Evolutionary conservation across 2,329 filamentous ascomycete genomes (phyloP).

Genomic region (Coniochaeta prunicola): DNA sequence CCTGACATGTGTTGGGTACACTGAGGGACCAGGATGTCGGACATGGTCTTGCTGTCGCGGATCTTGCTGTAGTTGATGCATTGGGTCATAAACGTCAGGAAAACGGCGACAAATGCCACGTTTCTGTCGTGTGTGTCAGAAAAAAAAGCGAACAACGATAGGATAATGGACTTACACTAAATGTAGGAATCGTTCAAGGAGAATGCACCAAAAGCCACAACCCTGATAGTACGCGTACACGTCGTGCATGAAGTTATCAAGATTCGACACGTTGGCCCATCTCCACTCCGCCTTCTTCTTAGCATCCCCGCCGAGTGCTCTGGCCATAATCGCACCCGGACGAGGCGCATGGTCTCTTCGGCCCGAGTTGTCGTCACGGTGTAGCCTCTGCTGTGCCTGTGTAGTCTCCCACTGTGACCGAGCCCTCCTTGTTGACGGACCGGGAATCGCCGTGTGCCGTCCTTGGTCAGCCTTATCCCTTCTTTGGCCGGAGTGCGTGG

Average conservation of each 20-base stretch:
- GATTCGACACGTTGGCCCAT: conserved; percentile 85
- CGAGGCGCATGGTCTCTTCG: conserved; percentile 15
- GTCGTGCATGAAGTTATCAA: conserved; percentile 78
- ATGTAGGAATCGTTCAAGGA: conserved; percentile 64
- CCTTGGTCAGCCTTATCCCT: conserved; percentile 10
- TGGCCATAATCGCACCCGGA: conserved; percentile 20
- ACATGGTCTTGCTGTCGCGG: conserved; percentile 51
- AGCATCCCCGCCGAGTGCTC: conserved; percentile 24
- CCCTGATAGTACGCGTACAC: conserved; percentile 84
- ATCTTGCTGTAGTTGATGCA: conserved; percentile 78
- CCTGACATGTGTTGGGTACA: conserved; percentile 72
- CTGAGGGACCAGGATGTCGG: conserved; percentile 55
- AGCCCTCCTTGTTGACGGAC: conserved; percentile 34
- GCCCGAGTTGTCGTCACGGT: conserved; percentile 28
- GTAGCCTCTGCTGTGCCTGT: conserved; percentile 43
- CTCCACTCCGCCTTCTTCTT: conserved; percentile 82
- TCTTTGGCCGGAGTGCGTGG: conserved; percentile 7
- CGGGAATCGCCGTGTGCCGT: conserved; percentile 25
- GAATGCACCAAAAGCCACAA: conserved; percentile 78
- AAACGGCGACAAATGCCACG: conserved; percentile 72
- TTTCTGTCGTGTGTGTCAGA: conserved; percentile 44
- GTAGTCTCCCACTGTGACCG: conserved; percentile 48
- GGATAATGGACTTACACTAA: conserved; percentile 51
- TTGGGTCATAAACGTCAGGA: conserved; percentile 76
- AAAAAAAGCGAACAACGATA: neutral